Evolutionary conservation across 169 alveolate genomes (phyloP), one percentile per base, ranked within the genome.

Genomic region (Eimeria tenella): DNA sequence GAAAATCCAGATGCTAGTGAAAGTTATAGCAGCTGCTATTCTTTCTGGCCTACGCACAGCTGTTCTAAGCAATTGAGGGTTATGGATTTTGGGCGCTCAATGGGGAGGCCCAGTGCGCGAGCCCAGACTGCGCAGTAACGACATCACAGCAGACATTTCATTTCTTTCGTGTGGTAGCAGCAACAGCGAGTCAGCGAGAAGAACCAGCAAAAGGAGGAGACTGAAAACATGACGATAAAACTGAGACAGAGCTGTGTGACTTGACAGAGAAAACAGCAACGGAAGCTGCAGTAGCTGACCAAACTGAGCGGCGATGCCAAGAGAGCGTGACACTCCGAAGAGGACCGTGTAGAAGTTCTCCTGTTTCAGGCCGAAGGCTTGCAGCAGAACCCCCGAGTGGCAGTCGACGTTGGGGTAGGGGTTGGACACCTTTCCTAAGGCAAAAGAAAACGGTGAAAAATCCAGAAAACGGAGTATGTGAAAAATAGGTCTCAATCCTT

Each of bases 341-440:
- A 98, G 95, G 10, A 98, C 99, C 17, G 99, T 99, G 96, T 97
- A 99, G 95, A 95, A 98, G 79, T 98, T 98, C 75, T 98, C 97
- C 93, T 98, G 98, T 15, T 89, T 97, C 25, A 99, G 73, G 5
- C 99, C 99, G 94, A 96, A 98, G 93, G 97, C 98, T 93, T 97
- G 96, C 83, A 99, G 96, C 58, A 98, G 96, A 31, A 98, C 97
- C 52, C 99, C 99, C 53, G 99, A 97, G 91, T 97, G 98, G 93
- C 99, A 98, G 96, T 99, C 99, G 63, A 99, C 99, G 95, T 98
- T 99, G 42, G 99, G 99, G 96, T 97, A 98, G 17, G 99, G 99
- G 95, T 98, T 98, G 96, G 97, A 94, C 52, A 98, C 98, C 96
- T 98, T 98, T 25, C 94, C 95, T 91, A 63, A 15, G 23, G 13